Evolutionary conservation across 257 asterid genomes (phyloP), one percentile per base, ranked within the genome.

Genomic region (Hygrophila difformis): DNA sequence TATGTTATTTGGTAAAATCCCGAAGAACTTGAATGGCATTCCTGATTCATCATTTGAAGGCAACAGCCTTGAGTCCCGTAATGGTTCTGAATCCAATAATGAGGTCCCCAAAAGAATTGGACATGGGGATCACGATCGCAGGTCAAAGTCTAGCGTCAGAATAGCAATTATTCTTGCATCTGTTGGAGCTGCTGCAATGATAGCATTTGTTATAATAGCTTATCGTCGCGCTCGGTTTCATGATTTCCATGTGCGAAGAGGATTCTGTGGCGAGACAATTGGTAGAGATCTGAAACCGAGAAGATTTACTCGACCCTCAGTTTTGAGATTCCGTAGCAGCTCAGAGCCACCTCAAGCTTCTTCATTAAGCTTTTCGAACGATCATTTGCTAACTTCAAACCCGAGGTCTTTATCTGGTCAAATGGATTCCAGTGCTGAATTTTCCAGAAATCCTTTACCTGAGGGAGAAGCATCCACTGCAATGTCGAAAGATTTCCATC

Each of bases 21-120:
- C 95, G 2, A 65, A 66, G 26, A 84, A 67, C 54, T 63, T 84
- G 73, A 47, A 56, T 47, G 40, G 36, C 16, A 77, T 84, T 46
- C 75, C 88, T 1, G 59, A 46, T 18, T 57, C 89, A 18, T 84
- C 95, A 26, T 84, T 84, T 54, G 74, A 93, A 23, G 95, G 89
- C 34, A 81, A 75, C 47, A 29, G 41, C 56, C 69, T 66, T 18
- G 31, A 1, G 4, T 6, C 47, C 22, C 71, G 33, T 8, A 39
- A 45, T 4, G 52, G 12, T 23, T 16, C 33, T 28, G 33, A 56
- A 18, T 18, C 64, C 43, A 39, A 12, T 20, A 36, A 18, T 49
- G 51, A 33, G 5, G 37, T 29, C 48, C 69, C 82, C 4, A 39
- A 37, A 42, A 56, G 39, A 39, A 29, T 44, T 34, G 12, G 10